phyloP scores from a whole-genome alignment of 2,329 filamentous ascomycete species.

The Curvularia lunata region DNA sequence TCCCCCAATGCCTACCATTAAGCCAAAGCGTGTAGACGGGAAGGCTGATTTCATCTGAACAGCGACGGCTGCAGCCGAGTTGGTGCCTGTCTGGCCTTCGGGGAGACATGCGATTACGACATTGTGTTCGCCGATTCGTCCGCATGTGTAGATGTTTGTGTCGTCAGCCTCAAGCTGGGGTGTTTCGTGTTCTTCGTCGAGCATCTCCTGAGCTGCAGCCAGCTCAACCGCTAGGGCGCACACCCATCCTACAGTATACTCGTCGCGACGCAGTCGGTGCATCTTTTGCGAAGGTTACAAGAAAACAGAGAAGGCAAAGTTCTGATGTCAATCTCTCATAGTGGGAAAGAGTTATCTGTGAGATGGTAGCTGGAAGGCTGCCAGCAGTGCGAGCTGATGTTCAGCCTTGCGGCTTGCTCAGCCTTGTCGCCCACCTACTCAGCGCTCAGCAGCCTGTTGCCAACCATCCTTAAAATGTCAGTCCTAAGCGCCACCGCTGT shows the following conservation, averaged over 20 bases:
- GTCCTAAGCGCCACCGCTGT: too few relatives aligned
- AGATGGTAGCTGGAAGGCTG: too few relatives aligned
- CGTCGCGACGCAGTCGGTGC: too few relatives aligned
- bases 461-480: too few relatives aligned
- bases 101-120: conserved; percentile 45
- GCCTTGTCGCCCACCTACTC: too few relatives aligned
- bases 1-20: conserved; percentile 54
- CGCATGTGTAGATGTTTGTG: conserved; percentile 32
- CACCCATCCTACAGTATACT: conserved; percentile 33
- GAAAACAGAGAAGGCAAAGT: too few relatives aligned
- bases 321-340: too few relatives aligned
- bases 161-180: conserved; percentile 21
- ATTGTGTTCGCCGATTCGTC: conserved; percentile 38
- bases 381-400: too few relatives aligned
- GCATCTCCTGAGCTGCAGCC: conserved; percentile 32
- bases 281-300: too few relatives aligned
- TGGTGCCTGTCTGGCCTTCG: conserved; percentile 40
- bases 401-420: too few relatives aligned
- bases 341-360: too few relatives aligned
- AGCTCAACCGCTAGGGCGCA: conserved; percentile 36
- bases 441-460: too few relatives aligned
- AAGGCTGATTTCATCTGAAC: conserved; percentile 41
- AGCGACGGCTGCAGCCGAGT: conserved; percentile 38
- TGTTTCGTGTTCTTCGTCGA: conserved; percentile 18
- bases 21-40: conserved; percentile 39